These are phyloP conservation scores for Colletotrichum tamarilloi DNA, from an alignment of 2,329 filamentous ascomycete genomes.

Conservation along the genomic window DNA sequence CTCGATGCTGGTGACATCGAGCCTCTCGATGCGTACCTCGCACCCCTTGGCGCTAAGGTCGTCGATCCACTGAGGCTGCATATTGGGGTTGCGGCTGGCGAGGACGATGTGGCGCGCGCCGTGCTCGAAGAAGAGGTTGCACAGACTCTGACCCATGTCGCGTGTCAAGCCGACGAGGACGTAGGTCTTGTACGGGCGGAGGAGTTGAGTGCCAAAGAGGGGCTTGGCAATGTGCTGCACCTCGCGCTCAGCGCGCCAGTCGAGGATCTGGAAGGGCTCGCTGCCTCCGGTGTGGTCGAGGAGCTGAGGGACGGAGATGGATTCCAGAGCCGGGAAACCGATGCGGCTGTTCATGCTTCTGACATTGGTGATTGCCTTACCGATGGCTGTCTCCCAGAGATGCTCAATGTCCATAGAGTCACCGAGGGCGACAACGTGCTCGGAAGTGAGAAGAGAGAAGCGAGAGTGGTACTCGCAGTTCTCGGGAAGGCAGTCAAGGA, in stretches of 20 bases:
- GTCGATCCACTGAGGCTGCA: constrained; percentile 37
- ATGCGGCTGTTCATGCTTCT: constrained; percentile 8
- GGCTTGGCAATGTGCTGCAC: constrained; percentile 41
- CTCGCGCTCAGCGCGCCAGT: constrained; percentile 51
- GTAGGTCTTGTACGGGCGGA: constrained; percentile 47
- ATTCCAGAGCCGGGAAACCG: constrained; percentile 4
- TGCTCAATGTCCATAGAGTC: constrained; percentile 28
- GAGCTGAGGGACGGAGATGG: constrained; percentile 42
- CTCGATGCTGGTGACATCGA: constrained; percentile 39
- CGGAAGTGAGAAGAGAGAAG: constrained; percentile 33
- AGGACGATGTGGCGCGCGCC: constrained; percentile 50
- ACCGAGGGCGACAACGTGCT: constrained; percentile 9
- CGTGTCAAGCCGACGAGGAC: constrained; percentile 46
- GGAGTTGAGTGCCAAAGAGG: constrained; percentile 37
- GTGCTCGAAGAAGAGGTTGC: constrained; percentile 47
- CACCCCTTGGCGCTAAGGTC: constrained; percentile 34
- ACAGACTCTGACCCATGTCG: constrained; percentile 48
- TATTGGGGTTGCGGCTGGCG: constrained; percentile 48
- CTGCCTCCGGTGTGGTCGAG: constrained; percentile 27
- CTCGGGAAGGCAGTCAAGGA: constrained; percentile 40
- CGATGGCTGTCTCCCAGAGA: constrained; percentile 39
- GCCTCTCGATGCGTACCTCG: constrained; percentile 35
- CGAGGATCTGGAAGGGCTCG: constrained; percentile 46
- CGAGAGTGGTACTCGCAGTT: constrained; percentile 42
- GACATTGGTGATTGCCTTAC: constrained; percentile 33